phyloP scores from a whole-genome alignment of 2,329 filamentous ascomycete species.

The Cladosporium oxysporum region DNA sequence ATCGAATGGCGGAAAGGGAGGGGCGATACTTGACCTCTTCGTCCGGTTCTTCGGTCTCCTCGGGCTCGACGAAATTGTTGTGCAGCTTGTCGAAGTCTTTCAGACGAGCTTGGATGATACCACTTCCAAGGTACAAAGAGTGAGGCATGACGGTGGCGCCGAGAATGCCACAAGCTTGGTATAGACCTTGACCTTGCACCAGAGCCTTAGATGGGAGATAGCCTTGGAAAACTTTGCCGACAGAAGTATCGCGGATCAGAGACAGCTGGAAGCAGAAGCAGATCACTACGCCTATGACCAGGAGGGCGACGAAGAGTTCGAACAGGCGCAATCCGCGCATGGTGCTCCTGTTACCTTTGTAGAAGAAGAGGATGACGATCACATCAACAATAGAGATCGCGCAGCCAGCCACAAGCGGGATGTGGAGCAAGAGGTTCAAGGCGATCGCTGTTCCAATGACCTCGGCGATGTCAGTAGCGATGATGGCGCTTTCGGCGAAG shows the following conservation, averaged over 20 bases:
- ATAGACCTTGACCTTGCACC: slow-evolving; percentile 60
- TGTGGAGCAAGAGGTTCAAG: slow-evolving; percentile 63
- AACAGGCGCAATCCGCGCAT: slow-evolving; percentile 64
- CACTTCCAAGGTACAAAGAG: slow-evolving; percentile 67
- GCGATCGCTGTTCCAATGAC: slow-evolving; percentile 73
- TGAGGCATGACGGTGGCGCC: slow-evolving; percentile 76
- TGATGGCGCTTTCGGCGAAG: slow-evolving; percentile 58
- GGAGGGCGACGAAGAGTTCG: slow-evolving; percentile 62
- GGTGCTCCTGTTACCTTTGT: slow-evolving; percentile 56
- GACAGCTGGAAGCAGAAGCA: slow-evolving; percentile 72
- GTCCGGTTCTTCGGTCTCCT: slow-evolving; percentile 30
- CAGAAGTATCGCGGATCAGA: slow-evolving; percentile 56
- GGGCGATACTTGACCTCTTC: slow-evolving; percentile 41
- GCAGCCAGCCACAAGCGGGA: slow-evolving; percentile 68
- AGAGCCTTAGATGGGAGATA: slow-evolving; percentile 64
- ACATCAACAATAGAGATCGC: slow-evolving; percentile 69
- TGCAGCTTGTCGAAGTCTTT: slow-evolving; percentile 62
- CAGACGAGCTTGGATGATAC: slow-evolving; percentile 68
- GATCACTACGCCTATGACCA: slow-evolving; percentile 68
- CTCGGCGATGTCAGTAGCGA: slow-evolving; percentile 61
- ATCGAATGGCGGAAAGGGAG: slow-evolving; percentile 41
- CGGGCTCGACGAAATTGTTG: slow-evolving; percentile 47
- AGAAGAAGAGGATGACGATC: slow-evolving; percentile 67
- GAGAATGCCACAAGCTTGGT: slow-evolving; percentile 74
- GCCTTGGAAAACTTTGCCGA: slow-evolving; percentile 64